Conservation (phyloP, 2,329 filamentous ascomycete species). For the Aspergillus sp. region DNA sequence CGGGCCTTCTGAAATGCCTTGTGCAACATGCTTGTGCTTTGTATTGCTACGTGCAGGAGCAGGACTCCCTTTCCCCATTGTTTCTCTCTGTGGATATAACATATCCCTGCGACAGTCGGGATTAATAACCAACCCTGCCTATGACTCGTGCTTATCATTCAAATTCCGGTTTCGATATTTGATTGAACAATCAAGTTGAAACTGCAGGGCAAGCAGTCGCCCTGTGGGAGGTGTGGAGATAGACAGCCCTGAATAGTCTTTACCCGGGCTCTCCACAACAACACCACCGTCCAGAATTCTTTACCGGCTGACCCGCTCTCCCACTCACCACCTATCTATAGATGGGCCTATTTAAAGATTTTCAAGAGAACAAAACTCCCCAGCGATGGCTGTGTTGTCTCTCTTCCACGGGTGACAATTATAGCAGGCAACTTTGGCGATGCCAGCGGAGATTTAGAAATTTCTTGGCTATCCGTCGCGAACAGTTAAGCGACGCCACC, state of each 20-base stretch:
- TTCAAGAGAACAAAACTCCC: neutral
- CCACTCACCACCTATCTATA: neutral
- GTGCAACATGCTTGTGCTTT: too few species aligned
- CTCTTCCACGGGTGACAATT: neutral
- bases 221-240: neutral
- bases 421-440: neutral
- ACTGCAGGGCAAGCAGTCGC: too few species aligned
- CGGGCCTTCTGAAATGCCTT: too few species aligned
- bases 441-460: neutral
- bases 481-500: neutral
- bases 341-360: constrained; percentile 1
- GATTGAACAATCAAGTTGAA: too few species aligned
- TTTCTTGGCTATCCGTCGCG: neutral
- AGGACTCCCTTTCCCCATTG: too few species aligned
- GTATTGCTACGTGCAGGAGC: too few species aligned
- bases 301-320: constrained; percentile 4
- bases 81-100: too few species aligned
- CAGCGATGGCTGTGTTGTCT: neutral
- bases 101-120: too few species aligned
- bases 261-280: constrained; percentile 2
- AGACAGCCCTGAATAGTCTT: constrained; percentile 1
- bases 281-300: constrained; percentile 3
- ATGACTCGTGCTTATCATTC: too few species aligned
- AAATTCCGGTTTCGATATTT: too few species aligned
- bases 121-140: too few species aligned